Evolutionary conservation across 768 basidiomycete genomes (phyloP).

Genomic region (Amanita molliuscula): DNA sequence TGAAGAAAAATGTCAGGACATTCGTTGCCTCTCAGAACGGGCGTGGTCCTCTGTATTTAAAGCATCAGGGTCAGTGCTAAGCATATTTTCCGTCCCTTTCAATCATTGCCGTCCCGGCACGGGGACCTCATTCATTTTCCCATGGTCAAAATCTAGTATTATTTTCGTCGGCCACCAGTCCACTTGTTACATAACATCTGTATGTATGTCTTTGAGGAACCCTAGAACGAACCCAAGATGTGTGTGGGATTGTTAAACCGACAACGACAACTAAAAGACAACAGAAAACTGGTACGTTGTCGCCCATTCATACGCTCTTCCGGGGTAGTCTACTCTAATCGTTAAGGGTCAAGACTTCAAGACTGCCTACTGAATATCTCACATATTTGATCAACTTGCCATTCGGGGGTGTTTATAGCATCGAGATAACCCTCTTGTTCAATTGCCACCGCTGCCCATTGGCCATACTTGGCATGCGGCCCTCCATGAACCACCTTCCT

Average conservation of each 20-base stretch:
- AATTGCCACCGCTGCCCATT: conserved; percentile 35
- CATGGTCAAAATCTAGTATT: too few relatives aligned
- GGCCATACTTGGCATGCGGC: conserved; percentile 27
- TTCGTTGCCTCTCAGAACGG: background rate
- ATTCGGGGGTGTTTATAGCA: conserved; percentile 47
- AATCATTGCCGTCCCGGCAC: too few relatives aligned
- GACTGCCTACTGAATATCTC: conserved; percentile 9
- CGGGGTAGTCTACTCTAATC: conserved; percentile 26
- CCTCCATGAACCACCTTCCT: conserved; percentile 42
- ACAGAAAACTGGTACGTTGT: conserved; percentile 38
- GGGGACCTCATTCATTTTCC: too few relatives aligned
- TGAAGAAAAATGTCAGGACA: background rate
- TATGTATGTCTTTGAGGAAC: too few relatives aligned
- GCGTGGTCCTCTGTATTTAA: background rate
- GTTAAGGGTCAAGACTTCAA: too few relatives aligned
- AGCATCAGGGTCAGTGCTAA: background rate
- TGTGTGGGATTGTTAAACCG: background rate
- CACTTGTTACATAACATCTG: too few relatives aligned
- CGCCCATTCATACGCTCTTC: conserved; percentile 32
- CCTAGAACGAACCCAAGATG: too few relatives aligned
- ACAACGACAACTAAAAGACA: background rate
- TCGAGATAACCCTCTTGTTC: conserved; percentile 45
- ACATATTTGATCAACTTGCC: conserved; percentile 44
- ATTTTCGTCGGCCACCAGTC: too few relatives aligned
- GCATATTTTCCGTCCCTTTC: too few relatives aligned